Percentiles rank a stretch among this genome's conserved stretches.
phyloP scores from a whole-genome alignment of 306 rosid species.

The Astragalus membranaceus region DNA sequence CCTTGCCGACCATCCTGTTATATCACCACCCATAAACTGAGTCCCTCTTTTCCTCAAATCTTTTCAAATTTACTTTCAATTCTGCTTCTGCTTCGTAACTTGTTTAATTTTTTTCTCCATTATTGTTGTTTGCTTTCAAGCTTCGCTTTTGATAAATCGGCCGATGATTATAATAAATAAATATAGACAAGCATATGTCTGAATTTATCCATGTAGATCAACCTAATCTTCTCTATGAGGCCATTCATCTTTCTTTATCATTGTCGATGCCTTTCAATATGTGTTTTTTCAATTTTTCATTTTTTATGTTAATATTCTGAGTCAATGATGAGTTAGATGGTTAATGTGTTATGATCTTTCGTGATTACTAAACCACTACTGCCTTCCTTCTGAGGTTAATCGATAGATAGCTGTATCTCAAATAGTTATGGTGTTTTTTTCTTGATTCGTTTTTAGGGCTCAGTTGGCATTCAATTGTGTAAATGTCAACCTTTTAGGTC shows the following conservation, averaged over 20 bases:
- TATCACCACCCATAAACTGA: slow-evolving; percentile 96
- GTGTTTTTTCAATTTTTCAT: rapidly evolving
- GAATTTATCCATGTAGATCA: slow-evolving; percentile 55
- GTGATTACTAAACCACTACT: too few relatives aligned
- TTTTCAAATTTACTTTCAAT: too few relatives aligned
- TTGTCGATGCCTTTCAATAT: too few relatives aligned
- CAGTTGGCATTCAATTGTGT: neutral
- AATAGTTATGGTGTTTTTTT: too few relatives aligned
- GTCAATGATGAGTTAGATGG: slow-evolving; percentile 20
- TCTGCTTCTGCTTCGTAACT: too few relatives aligned
- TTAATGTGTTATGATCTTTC: slow-evolving; percentile 5
- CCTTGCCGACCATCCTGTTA: slow-evolving; percentile 96
- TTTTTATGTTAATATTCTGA: too few relatives aligned
- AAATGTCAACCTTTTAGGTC: too few relatives aligned
- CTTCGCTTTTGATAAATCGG: neutral
- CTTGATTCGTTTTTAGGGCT: too few relatives aligned
- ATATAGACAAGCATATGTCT: slow-evolving; percentile 89
- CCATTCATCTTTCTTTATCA: neutral
- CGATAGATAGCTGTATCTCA: too few relatives aligned
- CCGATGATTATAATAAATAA: slow-evolving; percentile 47
- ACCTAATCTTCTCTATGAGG: slow-evolving; percentile 94
- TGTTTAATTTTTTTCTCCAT: too few relatives aligned
- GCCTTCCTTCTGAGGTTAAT: too few relatives aligned
- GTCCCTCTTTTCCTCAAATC: slow-evolving; percentile 13
- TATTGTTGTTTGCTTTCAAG: neutral